A percentile compares a stretch with the other conserved stretches of the same genome.
phyloP scores from a whole-genome alignment of 2,329 filamentous ascomycete species.

The Boeremia exigua region DNA sequence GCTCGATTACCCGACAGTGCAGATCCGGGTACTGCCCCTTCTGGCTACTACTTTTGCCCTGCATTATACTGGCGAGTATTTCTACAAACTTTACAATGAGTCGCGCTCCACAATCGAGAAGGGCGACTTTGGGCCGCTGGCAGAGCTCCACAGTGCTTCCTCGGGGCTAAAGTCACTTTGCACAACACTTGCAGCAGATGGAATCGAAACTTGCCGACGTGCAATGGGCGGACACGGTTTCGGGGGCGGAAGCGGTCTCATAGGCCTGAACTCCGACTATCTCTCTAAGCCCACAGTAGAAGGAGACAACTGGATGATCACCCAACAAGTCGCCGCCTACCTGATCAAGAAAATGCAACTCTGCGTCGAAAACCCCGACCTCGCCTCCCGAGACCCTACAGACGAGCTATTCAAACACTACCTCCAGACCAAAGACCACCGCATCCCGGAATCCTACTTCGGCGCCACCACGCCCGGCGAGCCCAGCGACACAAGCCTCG shows the following conservation, averaged over 20 bases:
- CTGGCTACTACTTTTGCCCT: slow-evolving; percentile 60
- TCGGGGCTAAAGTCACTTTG: slow-evolving; percentile 61
- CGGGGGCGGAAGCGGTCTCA: slow-evolving; percentile 59
- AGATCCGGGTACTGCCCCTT: slow-evolving; percentile 60
- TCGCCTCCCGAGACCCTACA: slow-evolving; percentile 46
- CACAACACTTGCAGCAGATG: slow-evolving; percentile 60
- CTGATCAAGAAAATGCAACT: slow-evolving; percentile 60
- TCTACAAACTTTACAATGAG: slow-evolving; percentile 57
- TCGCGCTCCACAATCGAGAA: slow-evolving; percentile 56
- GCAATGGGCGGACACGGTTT: slow-evolving; percentile 63
- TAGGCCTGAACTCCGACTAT: slow-evolving; percentile 60
- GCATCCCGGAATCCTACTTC: slow-evolving; percentile 34
- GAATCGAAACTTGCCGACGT: slow-evolving; percentile 61
- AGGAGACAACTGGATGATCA: slow-evolving; percentile 65
- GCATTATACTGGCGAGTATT: slow-evolving; percentile 56
- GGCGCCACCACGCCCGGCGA: slow-evolving; percentile 26
- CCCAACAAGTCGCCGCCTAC: slow-evolving; percentile 58
- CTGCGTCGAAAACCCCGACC: slow-evolving; percentile 45
- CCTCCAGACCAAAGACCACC: slow-evolving; percentile 41
- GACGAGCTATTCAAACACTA: slow-evolving; percentile 52
- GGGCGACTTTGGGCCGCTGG: slow-evolving; percentile 58
- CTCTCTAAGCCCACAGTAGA: slow-evolving; percentile 62
- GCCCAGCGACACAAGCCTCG: slow-evolving; percentile 48
- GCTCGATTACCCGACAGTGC: slow-evolving; percentile 61
- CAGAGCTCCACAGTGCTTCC: slow-evolving; percentile 61